A percentile compares a stretch with the other conserved stretches of the same genome.
Evolutionary conservation across 2,329 filamentous ascomycete species (phyloP).

Genomic region (Phyllosticta citriasiana): DNA sequence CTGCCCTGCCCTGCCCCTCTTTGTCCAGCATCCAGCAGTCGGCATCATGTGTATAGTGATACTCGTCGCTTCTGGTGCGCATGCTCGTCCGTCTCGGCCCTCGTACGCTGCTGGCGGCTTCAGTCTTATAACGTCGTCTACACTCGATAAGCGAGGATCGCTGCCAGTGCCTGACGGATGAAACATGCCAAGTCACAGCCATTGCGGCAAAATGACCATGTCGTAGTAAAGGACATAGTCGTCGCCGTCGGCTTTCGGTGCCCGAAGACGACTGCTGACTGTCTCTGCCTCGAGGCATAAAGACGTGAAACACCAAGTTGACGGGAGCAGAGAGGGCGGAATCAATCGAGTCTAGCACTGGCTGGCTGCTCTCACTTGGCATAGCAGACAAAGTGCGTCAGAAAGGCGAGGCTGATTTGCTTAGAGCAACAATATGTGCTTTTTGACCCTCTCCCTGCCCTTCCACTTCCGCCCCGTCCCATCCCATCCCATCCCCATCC

Average conservation of each 20-base stretch:
- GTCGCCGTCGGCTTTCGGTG: background rate
- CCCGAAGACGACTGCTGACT: too few relatives aligned
- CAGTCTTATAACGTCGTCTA: too few relatives aligned
- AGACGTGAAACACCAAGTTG: background rate
- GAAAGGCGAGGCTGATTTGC: background rate
- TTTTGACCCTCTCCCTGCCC: background rate
- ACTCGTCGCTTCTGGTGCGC: too few relatives aligned
- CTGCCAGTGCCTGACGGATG: conserved; percentile 9
- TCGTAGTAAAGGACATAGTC: too few relatives aligned
- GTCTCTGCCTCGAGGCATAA: background rate
- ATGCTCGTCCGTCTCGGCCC: too few relatives aligned
- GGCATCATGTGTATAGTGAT: too few relatives aligned
- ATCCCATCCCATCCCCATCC: background rate
- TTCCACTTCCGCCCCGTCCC: background rate
- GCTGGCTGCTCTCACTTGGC: background rate
- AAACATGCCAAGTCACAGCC: conserved; percentile 8
- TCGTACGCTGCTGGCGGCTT: too few relatives aligned
- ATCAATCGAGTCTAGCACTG: background rate
- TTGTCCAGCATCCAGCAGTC: too few relatives aligned
- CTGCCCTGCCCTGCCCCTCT: background rate
- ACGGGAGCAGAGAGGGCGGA: background rate
- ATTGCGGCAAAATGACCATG: background rate
- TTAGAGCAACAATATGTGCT: background rate
- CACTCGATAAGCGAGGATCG: conserved; percentile 1
- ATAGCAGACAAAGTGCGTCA: background rate